phyloP scores from a whole-genome alignment of 331 rosid genomes.

The Pyracantha coccinea region DNA sequence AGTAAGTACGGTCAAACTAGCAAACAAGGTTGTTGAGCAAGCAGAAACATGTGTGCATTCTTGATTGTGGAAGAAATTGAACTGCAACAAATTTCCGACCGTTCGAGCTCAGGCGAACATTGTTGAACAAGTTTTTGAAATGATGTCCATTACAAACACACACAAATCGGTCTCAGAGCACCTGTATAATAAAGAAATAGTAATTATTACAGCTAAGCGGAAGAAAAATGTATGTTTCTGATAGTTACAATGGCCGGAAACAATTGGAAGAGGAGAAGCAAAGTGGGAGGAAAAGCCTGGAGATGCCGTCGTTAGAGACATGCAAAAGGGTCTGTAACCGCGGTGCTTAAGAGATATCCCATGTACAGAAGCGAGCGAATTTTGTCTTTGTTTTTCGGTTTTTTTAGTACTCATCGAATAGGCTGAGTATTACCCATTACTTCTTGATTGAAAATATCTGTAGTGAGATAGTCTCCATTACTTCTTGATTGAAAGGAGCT shows the following conservation, averaged over 20 bases:
- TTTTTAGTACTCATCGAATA: constrained; percentile 4
- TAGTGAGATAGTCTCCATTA: constrained; percentile 23
- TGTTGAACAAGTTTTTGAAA: not conserved
- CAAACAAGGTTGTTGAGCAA: not conserved
- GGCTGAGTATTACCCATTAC: constrained; percentile 12
- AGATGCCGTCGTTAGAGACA: not conserved
- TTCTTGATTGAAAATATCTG: not conserved
- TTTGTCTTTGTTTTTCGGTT: not conserved
- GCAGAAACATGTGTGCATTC: not conserved
- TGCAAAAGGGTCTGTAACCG: constrained; percentile 11
- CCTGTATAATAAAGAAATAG: not conserved
- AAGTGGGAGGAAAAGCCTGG: constrained; percentile 16
- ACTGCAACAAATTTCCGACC: not conserved
- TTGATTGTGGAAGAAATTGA: not conserved
- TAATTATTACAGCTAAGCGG: constrained; percentile 8
- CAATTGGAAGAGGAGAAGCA: constrained; percentile 4
- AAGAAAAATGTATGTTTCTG: constrained; percentile 3
- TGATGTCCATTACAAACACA: not conserved
- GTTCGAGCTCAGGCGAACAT: no score
- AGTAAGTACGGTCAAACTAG: not conserved
- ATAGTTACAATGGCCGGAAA: constrained; percentile 31
- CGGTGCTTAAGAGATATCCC: constrained; percentile 21
- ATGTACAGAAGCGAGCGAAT: constrained; percentile 24
- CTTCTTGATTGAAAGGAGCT: constrained; percentile 75
- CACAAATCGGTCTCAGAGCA: not conserved